These are phyloP conservation scores for Pseudogymnoascus sp. DNA, from an alignment of 2,329 filamentous ascomycete genomes.

Conservation along the genomic window DNA sequence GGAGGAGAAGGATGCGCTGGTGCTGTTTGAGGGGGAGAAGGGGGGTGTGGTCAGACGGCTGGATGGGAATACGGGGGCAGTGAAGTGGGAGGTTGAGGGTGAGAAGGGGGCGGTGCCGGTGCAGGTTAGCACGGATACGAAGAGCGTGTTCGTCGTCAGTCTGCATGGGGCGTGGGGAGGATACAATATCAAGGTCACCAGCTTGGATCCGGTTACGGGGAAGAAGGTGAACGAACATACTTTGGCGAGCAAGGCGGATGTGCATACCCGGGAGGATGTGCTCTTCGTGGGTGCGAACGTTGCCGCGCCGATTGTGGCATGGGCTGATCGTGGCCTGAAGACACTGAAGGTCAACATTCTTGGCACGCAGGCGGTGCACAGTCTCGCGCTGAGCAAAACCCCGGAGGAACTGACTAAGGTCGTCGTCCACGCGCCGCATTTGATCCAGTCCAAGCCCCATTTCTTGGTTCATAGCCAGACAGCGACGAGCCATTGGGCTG, in stretches of 20 bases:
- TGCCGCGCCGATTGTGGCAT: conserved; percentile 64
- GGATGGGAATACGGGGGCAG: conserved; percentile 60
- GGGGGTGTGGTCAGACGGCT: conserved; percentile 58
- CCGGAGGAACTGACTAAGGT: conserved; percentile 46
- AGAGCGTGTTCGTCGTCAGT: conserved; percentile 68
- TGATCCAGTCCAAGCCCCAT: conserved; percentile 64
- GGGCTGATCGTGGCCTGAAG: conserved; percentile 55
- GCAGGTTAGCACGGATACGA: conserved; percentile 60
- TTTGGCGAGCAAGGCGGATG: conserved; percentile 66
- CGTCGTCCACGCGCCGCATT: conserved; percentile 63
- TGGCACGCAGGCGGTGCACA: conserved; percentile 48
- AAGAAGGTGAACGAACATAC: conserved; percentile 62
- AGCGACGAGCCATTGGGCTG: conserved; percentile 62
- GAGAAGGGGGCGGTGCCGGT: conserved; percentile 61
- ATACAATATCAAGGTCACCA: conserved; percentile 67
- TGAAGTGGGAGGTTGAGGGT: conserved; percentile 72
- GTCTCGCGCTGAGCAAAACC: conserved; percentile 41
- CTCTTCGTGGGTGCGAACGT: conserved; percentile 70
- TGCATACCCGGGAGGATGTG: conserved; percentile 55
- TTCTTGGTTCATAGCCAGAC: conserved; percentile 80
- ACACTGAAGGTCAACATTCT: conserved; percentile 66
- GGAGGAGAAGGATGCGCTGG: conserved; percentile 60
- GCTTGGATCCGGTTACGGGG: conserved; percentile 65
- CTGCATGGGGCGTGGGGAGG: conserved; percentile 62
- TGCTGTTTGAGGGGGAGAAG: conserved; percentile 51